Evolutionary conservation across 2,329 filamentous ascomycete species (phyloP), one percentile per base, ranked within the genome.

Genomic region (Lecanicillium sp.): DNA sequence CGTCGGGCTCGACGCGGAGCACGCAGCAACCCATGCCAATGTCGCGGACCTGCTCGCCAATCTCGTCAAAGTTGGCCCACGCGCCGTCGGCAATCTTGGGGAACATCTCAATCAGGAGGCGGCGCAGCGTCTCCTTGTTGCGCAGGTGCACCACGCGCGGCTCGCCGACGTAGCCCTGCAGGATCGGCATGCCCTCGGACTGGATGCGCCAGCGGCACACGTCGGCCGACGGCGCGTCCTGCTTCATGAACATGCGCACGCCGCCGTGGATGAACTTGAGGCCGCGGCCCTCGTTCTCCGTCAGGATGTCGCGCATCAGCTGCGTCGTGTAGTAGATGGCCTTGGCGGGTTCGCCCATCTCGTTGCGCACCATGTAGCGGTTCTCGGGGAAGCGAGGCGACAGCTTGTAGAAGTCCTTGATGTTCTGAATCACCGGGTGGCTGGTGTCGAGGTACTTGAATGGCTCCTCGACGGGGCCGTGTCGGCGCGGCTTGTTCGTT

Each of bases 231-330:
- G 94, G 89, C 0, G 87, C 84, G 55, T 96, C 88, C 61, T 97
- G 90, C 69, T 94, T 95, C 71, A 97, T 92, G 59, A 94, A 98
- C 87, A 97, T 97, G 66, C 94, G 94, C 25, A 98, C 89, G 47
- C 92, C 92, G 36, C 84, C 90, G 62, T 98, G 92, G 36, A 98
- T 85, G 57, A 98, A 95, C 59, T 92, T 94, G 62, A 97, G 82
- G 33, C 88, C 88, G 19, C 84, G 81, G 31, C 87, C 86, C 61
- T 96, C 88, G 58, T 98, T 98, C 55, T 83, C 75, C 4, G 73
- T 77, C 4, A 98, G 73, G 39, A 98, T 92, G 47, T 90, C 84
- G 22, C 88, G 84, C 17, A 87, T 83, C 11, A 97, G 73, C 4
- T 78, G 76, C 27, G 84, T 89, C 10, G 88, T 94, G 69, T 97